Base-by-base conservation (phyloP, 768 basidiomycete genomes). In the Amanita molliuscula region DNA sequence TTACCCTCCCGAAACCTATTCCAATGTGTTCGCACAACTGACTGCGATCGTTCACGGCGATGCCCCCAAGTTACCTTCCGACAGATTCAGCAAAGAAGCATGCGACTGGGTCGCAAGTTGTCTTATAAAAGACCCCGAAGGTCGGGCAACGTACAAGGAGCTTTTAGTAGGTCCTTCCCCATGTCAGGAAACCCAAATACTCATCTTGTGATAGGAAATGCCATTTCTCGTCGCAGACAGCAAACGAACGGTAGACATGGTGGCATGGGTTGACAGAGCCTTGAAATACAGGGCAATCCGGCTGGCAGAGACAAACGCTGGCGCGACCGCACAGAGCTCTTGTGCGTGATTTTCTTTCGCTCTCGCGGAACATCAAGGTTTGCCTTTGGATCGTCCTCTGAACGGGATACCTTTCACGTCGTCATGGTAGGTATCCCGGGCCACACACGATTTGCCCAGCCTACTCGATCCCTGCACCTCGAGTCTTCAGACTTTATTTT, bases 1-100 rank as follows among this genome's bases (percentile, higher is more conserved):
- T 1, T 99, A 96, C 61, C 95, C 95, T 26, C 94, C 94, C 23
- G 94, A 98, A 69, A 95, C 92, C 6, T 99, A 96, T 64, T 79
- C 82, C 52, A 97, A 97, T 63, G 93, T 97, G 13, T 96, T 99
- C 67, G 95, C 94, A 2, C 95, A 99, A 60, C 57, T 79, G 35
- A 89, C 85, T n/a, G 94, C 95, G 3, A 99, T 99, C 54, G 93
- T 99, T 2, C 84, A 96, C 55, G 95, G 93, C 0, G 88, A 92
- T 50, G 86, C 93, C 8, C 95, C 95, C 3, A 81, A 80, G 31
- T 68, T 99, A 28, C 94, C 94, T 0, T 78, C 77, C 16, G 75
- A 79, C 1, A 70, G 69, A 1, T 90, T 82, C 65, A 75, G 76
- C 34, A 72, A 78, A 18, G 71, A 72, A 10, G 92, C 92, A 10